Evolutionary conservation across 2,329 filamentous ascomycete genomes (phyloP).

Genomic region (Apiospora malaysiana): DNA sequence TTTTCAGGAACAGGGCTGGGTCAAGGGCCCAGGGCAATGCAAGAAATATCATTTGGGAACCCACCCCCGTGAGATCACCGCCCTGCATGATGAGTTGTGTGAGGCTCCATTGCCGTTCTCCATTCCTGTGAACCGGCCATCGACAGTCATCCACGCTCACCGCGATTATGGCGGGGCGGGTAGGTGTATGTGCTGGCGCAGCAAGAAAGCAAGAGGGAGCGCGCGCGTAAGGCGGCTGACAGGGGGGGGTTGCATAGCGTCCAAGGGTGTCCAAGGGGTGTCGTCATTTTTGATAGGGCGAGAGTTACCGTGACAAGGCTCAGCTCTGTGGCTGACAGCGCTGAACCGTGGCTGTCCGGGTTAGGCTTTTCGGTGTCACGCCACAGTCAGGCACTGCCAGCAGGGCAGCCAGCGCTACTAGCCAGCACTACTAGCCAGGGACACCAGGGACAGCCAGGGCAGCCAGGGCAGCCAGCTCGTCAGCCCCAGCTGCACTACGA

Average conservation of each 20-base stretch:
- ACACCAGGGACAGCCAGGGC: no score
- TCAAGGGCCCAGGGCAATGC: background rate
- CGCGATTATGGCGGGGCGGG: background rate
- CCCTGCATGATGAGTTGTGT: slow-evolving; percentile 8
- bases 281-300: no score
- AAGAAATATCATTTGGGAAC: background rate
- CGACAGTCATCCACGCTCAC: slow-evolving; percentile 15
- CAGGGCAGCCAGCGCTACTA: no score
- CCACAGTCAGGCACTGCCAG: no score
- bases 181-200: background rate
- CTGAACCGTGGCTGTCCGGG: no score
- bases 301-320: no score
- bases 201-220: background rate
- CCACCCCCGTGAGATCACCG: background rate
- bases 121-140: background rate
- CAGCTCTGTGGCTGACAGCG: no score
- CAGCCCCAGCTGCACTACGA: slow-evolving; percentile 1
- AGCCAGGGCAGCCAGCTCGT: background rate
- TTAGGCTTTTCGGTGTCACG: no score
- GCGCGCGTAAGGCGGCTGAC: background rate
- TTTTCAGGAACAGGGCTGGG: background rate
- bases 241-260: no score
- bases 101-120: background rate
- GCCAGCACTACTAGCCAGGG: no score
- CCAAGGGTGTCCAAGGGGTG: no score